Base-by-base conservation (phyloP, 1,284 basidiomycete species). In the Kalmanozyma brasiliensis region DNA sequence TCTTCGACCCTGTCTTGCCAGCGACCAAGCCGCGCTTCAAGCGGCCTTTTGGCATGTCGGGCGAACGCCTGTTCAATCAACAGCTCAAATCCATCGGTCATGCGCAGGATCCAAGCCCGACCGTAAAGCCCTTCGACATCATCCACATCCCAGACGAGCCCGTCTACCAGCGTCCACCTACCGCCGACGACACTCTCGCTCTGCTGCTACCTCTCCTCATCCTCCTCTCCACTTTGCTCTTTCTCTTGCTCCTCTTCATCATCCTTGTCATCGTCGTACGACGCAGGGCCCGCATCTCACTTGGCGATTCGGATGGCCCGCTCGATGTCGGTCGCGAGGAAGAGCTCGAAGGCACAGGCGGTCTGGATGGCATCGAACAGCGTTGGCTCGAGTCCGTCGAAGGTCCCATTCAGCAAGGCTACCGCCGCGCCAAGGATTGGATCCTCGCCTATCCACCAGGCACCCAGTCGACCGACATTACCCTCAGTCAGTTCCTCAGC, bases 341-440 rank as follows among this genome's bases (percentile, higher is more conserved):
- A 60, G 70, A 80, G 49, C 74, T 82, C 13, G 90, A 94, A 49
- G 91, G 90, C 7, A 92, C 95, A 62, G 94, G 94, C 37, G 94
- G 93, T 22, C 90, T 96, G 60, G 92, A 93, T 42, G 91, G 89
- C 51, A 86, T 98, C 32, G 95, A 98, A 84, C 85, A 89, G 78
- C 87, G 94, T 74, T 98, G 96, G 96, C 86, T 98, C 46, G 94
- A 98, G 84, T 87, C 85, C 17, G 90, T 89, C 29, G 84, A 87
- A 49, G 92, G 94, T 61, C 82, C 84, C 24, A 86, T 87, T 20
- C 86, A 88, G 52, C 85, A 89, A 52, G 88, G 89, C 26, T 98
- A 97, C 83, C 85, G 87, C 43, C 87, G 92, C 65, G 92, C 93
- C 17, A 95, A 93, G 87, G 92, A 94, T 92, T 78, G 73, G 87